Conservation (phyloP, 345 rosid genomes). For the Bruguiera sexangula region DNA sequence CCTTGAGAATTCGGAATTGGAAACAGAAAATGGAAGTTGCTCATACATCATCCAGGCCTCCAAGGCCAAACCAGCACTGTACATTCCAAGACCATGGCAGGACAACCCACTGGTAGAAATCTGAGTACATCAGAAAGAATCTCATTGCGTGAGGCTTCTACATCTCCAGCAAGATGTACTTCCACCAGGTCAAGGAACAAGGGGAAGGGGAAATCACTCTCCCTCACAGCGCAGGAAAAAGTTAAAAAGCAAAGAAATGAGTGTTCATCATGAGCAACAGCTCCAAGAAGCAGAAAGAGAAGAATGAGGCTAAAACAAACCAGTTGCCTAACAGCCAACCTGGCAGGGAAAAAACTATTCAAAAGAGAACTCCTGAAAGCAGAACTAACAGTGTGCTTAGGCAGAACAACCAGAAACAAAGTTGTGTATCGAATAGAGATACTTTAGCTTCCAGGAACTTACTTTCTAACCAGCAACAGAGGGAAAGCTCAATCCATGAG, state of each 20-base stretch:
- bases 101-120: constrained; percentile 38
- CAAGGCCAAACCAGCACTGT: constrained; percentile 24
- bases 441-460: constrained; percentile 35
- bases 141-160: constrained; percentile 20
- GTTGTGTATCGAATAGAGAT: constrained; percentile 32
- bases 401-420: constrained; percentile 76
- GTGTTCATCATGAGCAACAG: constrained; percentile 31
- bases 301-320: constrained; percentile 36
- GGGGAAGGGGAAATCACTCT: constrained; percentile 44
- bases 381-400: constrained; percentile 42
- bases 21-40: constrained; percentile 74
- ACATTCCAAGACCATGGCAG: constrained; percentile 28
- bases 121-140: constrained; percentile 21
- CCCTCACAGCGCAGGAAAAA: constrained; percentile 43
- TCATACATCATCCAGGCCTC: constrained; percentile 40
- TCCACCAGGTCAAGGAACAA: constrained; percentile 38
- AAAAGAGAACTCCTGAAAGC: constrained; percentile 33
- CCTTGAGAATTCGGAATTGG: constrained; percentile 65
- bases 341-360: constrained; percentile 27
- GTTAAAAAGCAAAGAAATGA: constrained; percentile 41
- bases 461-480: constrained; percentile 30
- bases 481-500: constrained; percentile 30
- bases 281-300: constrained; percentile 43
- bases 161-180: constrained; percentile 28
- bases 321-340: constrained; percentile 34